These are phyloP conservation scores for Xanthoceras sorbifolium DNA, from an alignment of 345 rosid species.

Conservation along the genomic window DNA sequence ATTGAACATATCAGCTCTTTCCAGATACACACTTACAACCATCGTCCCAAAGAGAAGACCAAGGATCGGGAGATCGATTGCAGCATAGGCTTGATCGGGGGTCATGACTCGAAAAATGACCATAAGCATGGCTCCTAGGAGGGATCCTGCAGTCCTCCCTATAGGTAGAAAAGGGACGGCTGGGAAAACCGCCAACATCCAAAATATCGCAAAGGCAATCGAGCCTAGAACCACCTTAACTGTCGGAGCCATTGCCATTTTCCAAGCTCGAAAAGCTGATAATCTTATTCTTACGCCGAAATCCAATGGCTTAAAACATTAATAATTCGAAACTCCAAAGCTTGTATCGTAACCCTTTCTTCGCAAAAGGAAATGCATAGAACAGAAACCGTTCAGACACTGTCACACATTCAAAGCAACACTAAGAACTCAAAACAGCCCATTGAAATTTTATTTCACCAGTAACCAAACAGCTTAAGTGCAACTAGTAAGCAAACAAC, in stretches of 20 bases:
- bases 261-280: constrained; percentile 2
- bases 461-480: constrained; percentile 16
- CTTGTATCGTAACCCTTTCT: no score
- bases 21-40: constrained; percentile 84
- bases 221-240: constrained; percentile 64
- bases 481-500: neutral
- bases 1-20: constrained; percentile 77
- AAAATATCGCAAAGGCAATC: constrained; percentile 68
- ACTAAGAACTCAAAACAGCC: constrained; percentile 3
- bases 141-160: constrained; percentile 91
- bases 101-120: constrained; percentile 66
- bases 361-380: no score
- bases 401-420: neutral
- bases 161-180: constrained; percentile 74
- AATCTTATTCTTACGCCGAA: neutral
- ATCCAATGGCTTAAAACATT: neutral
- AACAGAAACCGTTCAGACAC: neutral
- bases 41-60: constrained; percentile 90
- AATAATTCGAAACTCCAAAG: no score
- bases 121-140: constrained; percentile 85
- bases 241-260: constrained; percentile 65
- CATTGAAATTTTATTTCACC: neutral
- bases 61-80: constrained; percentile 82
- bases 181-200: constrained; percentile 86
- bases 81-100: constrained; percentile 75